Conservation (phyloP, 2,329 filamentous ascomycete genomes). For the Elsinoe batatas region DNA sequence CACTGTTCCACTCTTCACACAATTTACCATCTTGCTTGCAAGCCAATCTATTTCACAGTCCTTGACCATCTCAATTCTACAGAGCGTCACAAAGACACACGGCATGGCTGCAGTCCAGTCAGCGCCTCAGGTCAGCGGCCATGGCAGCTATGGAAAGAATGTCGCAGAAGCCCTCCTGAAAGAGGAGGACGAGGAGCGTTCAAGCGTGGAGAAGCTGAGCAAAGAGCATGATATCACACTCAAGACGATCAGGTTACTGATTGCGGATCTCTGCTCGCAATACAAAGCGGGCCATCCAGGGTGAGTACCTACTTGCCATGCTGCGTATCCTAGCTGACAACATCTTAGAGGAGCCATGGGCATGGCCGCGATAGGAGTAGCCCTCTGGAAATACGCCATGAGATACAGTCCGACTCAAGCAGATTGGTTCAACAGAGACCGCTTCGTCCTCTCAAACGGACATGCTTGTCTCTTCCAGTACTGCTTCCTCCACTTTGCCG, state of each 20-base stretch:
- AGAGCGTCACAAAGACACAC: neutral
- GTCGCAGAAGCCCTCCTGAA: constrained; percentile 9
- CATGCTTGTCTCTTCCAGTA: constrained; percentile 50
- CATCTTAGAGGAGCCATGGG: constrained; percentile 44
- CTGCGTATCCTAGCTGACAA: neutral
- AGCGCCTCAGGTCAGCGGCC: neutral
- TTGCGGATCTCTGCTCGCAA: constrained; percentile 60
- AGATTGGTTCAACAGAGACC: constrained; percentile 51
- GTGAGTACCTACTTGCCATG: constrained; percentile 30
- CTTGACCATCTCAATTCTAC: too few relatives aligned
- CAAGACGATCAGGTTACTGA: constrained; percentile 51
- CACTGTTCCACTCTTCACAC: neutral
- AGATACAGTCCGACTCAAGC: constrained; percentile 47
- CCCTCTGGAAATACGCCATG: constrained; percentile 55
- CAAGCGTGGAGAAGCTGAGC: constrained; percentile 12
- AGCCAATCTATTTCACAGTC: neutral
- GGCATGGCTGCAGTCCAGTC: constrained; percentile 8
- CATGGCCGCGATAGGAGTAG: constrained; percentile 53
- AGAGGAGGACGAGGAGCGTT: constrained; percentile 6
- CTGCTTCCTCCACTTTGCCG: constrained; percentile 41
- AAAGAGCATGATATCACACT: constrained; percentile 40
- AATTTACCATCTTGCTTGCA: neutral
- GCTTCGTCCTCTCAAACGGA: constrained; percentile 54
- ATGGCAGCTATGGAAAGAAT: constrained; percentile 5
- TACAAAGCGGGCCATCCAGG: constrained; percentile 61